phyloP scores from a whole-genome alignment of 78 protist species.

The Tieghemostelium lacteum region DNA sequence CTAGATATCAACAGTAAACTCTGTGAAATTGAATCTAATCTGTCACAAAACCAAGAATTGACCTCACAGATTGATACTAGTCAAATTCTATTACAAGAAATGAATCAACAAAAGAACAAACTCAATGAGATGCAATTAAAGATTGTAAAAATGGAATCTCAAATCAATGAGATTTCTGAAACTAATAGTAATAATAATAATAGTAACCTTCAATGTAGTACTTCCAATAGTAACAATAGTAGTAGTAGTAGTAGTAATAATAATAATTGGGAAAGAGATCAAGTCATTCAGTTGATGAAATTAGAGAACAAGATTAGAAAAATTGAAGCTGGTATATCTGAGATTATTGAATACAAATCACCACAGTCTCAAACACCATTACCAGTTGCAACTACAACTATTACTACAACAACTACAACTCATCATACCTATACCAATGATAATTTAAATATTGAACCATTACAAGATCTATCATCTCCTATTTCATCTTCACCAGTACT shows the following conservation, averaged over 20 bases:
- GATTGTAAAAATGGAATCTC: slow-evolving; percentile 47
- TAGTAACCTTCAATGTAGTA: neutral
- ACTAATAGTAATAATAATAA: neutral
- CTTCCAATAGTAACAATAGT: neutral
- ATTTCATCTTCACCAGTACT: neutral
- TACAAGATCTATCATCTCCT: neutral
- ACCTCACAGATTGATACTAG: neutral
- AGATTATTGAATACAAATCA: slow-evolving; percentile 10
- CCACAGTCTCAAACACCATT: neutral
- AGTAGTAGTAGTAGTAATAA: neutral
- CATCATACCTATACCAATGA: neutral
- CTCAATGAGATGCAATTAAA: slow-evolving; percentile 57
- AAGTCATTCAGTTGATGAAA: slow-evolving; percentile 31
- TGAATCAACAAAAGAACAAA: slow-evolving; percentile 37
- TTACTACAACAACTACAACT: slow-evolving; percentile 46
- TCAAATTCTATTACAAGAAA: slow-evolving; percentile 18
- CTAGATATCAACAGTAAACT: slow-evolving; percentile 20
- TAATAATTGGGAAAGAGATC: slow-evolving; percentile 40
- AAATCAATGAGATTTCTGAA: slow-evolving; percentile 14
- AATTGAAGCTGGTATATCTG: slow-evolving; percentile 74
- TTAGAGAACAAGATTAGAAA: slow-evolving; percentile 64
- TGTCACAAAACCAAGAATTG: neutral
- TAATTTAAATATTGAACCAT: too few species aligned
- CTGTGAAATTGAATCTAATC: neutral
- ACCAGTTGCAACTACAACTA: slow-evolving; percentile 24